These are phyloP conservation scores for Persicaria tinctoria DNA, from an alignment of 148 eudicot species.

Conservation along the genomic window DNA sequence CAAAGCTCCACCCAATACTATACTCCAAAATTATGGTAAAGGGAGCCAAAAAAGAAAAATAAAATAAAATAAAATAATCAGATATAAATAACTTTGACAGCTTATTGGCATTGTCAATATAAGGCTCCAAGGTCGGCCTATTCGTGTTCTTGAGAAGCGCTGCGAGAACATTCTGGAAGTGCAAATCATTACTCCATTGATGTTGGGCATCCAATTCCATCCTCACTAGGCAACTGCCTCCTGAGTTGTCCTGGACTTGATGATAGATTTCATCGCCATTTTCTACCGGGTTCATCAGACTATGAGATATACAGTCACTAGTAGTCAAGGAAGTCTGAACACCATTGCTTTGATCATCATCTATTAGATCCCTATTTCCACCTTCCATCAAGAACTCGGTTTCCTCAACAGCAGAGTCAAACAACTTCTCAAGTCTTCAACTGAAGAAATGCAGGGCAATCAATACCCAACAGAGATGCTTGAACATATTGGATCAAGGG, in stretches of 20 bases:
- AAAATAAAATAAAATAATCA: too few species aligned
- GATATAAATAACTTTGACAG: too few species aligned
- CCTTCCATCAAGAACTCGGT: not conserved
- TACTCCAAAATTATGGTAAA: too few species aligned
- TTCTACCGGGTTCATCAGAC: conserved; percentile 13
- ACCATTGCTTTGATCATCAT: conserved; percentile 6
- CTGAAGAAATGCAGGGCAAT: conserved; percentile 11
- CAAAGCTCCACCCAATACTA: too few species aligned
- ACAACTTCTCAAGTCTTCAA: too few species aligned
- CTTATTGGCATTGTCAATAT: not conserved
- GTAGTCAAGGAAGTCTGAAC: conserved; percentile 9
- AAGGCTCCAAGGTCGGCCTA: conserved; percentile 8
- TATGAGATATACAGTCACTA: conserved; percentile 54
- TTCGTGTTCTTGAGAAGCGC: conserved; percentile 24
- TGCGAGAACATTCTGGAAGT: conserved; percentile 44
- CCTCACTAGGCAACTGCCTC: conserved; percentile 20
- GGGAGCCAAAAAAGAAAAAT: too few species aligned
- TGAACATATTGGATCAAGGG: conserved; percentile 38
- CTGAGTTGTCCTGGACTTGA: conserved; percentile 29
- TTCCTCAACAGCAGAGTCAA: too few species aligned
- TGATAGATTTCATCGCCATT: not conserved
- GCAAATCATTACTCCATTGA: conserved; percentile 30
- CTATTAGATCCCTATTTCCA: conserved; percentile 17
- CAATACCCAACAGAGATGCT: conserved; percentile 25
- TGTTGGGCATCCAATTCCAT: conserved; percentile 20